A percentile compares a stretch with the other conserved stretches of the same genome.
These are phyloP conservation scores for Phytophthora sp. DNA, from an alignment of 352 stramenopile genomes.

Conservation along the genomic window DNA sequence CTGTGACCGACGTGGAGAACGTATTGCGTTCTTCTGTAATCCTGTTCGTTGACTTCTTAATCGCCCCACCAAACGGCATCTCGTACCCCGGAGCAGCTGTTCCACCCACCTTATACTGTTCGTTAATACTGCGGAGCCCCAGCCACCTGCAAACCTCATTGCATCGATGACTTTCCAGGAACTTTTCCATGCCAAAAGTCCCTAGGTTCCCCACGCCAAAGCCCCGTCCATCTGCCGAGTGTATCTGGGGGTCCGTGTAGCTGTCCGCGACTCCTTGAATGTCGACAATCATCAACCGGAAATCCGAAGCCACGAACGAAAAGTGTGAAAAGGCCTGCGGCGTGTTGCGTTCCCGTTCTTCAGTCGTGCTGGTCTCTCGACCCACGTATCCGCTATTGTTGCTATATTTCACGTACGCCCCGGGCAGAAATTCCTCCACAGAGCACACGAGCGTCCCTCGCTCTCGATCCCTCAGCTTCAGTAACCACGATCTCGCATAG, in stretches of 20 bases:
- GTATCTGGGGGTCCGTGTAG: conserved; percentile 88
- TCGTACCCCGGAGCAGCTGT: conserved; percentile 80
- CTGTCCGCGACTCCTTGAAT: conserved; percentile 87
- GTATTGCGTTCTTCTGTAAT: conserved; percentile 86
- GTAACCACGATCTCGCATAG: conserved; percentile 79
- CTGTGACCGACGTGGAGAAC: conserved; percentile 80
- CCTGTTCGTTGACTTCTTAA: conserved; percentile 85
- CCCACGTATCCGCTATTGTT: conserved; percentile 89
- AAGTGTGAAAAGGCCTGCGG: conserved; percentile 88
- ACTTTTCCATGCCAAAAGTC: conserved; percentile 88
- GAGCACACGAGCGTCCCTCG: conserved; percentile 70
- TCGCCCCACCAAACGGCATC: conserved; percentile 77
- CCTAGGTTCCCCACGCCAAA: conserved; percentile 88
- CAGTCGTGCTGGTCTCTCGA: conserved; percentile 77
- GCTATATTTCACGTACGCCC: conserved; percentile 89
- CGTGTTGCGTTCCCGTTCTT: conserved; percentile 85
- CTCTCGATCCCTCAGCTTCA: conserved; percentile 69
- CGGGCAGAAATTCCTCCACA: conserved; percentile 78
- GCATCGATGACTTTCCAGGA: conserved; percentile 85
- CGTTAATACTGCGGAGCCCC: conserved; percentile 75
- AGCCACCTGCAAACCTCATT: conserved; percentile 89
- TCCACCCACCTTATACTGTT: conserved; percentile 77
- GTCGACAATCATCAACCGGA: conserved; percentile 86
- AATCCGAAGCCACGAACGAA: conserved; percentile 85
- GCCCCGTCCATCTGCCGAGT: conserved; percentile 75